Conservation (phyloP, 2,329 filamentous ascomycete species). For the Paecilomyces fulvus region DNA sequence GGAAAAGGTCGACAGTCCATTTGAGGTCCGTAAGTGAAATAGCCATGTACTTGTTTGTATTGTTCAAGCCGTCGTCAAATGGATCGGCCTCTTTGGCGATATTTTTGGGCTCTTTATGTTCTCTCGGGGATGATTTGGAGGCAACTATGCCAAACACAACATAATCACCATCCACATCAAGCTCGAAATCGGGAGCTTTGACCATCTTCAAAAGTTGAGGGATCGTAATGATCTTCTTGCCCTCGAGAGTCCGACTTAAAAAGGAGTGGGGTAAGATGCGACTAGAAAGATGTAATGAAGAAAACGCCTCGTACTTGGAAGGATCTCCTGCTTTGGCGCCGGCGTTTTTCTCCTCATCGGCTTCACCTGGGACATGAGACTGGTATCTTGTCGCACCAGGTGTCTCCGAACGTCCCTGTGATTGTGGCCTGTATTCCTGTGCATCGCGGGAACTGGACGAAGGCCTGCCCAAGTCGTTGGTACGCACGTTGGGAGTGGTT, state of each 20-base stretch:
- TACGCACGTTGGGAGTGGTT: slow-evolving; percentile 23
- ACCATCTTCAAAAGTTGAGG: slow-evolving; percentile 74
- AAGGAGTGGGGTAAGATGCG: slow-evolving; percentile 75
- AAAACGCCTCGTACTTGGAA: slow-evolving; percentile 76
- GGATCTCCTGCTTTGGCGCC: slow-evolving; percentile 35
- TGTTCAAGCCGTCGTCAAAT: slow-evolving; percentile 47
- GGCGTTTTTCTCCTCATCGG: slow-evolving; percentile 10
- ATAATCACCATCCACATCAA: slow-evolving; percentile 83
- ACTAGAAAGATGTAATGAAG: slow-evolving; percentile 71
- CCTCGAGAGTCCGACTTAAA: slow-evolving; percentile 66
- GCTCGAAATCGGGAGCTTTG: slow-evolving; percentile 71
- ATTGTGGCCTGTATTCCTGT: slow-evolving; percentile 13
- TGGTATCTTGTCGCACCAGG: slow-evolving; percentile 7
- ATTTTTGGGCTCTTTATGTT: slow-evolving; percentile 42
- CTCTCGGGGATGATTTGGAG: slow-evolving; percentile 73
- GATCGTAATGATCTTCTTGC: slow-evolving; percentile 68
- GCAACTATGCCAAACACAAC: slow-evolving; percentile 84
- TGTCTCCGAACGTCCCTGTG: slow-evolving; percentile 11
- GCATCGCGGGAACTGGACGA: slow-evolving; percentile 7
- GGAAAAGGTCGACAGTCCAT: slow-evolving; percentile 83
- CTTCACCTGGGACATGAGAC: slow-evolving; percentile 9
- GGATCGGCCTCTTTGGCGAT: slow-evolving; percentile 34
- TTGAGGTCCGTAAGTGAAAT: slow-evolving; percentile 79
- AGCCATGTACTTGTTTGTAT: slow-evolving; percentile 80
- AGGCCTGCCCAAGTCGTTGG: slow-evolving; percentile 3